Base-by-base conservation (phyloP, 257 asterid genomes). In the Plantago major region DNA sequence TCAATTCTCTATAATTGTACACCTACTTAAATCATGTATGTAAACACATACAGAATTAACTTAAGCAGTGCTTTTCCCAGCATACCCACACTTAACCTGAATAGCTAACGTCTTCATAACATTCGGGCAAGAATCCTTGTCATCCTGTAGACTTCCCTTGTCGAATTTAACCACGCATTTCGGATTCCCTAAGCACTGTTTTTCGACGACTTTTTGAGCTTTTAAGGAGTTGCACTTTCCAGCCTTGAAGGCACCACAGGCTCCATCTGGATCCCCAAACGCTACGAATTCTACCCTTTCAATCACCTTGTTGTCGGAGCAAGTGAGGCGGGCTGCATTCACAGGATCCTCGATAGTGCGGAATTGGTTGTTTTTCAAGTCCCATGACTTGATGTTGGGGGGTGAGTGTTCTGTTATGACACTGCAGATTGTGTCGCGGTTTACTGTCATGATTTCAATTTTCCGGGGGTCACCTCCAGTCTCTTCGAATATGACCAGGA, bases 401-500 rank as follows among this genome's bases (percentile, higher is more conserved):
- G 90, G 91, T 44, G 79, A 78, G 49, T 53, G 73, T 43, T 93
- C 97, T 0, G 84, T 68, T 7, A 93, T 70, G 5, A 71, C 60
- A 55, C 92, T 87, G 61, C 99, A 93, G 4, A 93, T 85, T 1
- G 92, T 93, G 73, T 93, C 87, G 26, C 99, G 66, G 49, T 93
- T 87, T 30, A 93, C 96, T 0, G 78, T 77, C 48, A 64, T 16
- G 12, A 89, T 44, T 13, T 76, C 77, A 14, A 93, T 84, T 10
- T 61, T 70, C 3, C 51, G 64, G 0, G 92, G 95, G 17, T 76
- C 66, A 13, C 99, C 99, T 43, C 97, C 99, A 0, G 78, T 71
- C 71, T 93, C 99, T 67, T 93, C 97, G 0, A 89, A 86, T 33
- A 89, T 76, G 15, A 85, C 87, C 48, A 93, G 42, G 0, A 87